A percentile compares a stretch with the other conserved stretches of the same genome.
Conservation (phyloP, 768 basidiomycete genomes). For the Russula compacta region DNA sequence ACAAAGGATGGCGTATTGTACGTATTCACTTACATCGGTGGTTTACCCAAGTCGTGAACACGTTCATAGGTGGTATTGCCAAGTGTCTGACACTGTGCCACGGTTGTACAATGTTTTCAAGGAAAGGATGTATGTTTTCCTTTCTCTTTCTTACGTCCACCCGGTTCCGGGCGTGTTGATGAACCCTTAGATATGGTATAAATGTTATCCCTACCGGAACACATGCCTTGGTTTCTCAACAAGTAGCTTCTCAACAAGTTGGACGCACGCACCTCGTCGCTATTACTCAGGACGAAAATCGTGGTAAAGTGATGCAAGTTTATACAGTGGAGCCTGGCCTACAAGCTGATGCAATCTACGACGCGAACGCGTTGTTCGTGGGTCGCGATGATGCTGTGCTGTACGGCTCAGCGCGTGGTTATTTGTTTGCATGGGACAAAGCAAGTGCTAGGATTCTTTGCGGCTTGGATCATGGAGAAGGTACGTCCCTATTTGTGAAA, state of each 20-base stretch:
- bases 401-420: constrained; percentile 47
- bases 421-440: constrained; percentile 55
- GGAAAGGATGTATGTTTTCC: constrained; percentile 44
- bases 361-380: constrained; percentile 47
- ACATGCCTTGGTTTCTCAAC: constrained; percentile 45
- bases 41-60: background rate
- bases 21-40: constrained; percentile 19
- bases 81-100: constrained; percentile 57
- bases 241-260: constrained; percentile 41
- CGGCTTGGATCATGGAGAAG: constrained; percentile 52
- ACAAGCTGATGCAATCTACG: constrained; percentile 23
- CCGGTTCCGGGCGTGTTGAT: constrained; percentile 9
- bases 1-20: constrained; percentile 64
- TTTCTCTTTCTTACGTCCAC: background rate
- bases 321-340: constrained; percentile 38
- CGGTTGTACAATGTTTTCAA: constrained; percentile 51
- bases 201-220: constrained; percentile 41
- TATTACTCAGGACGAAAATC: constrained; percentile 40
- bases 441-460: constrained; percentile 44
- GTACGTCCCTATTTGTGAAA: constrained; percentile 29
- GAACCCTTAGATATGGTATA: constrained; percentile 38
- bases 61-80: constrained; percentile 51
- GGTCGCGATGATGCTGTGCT: constrained; percentile 44
- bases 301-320: constrained; percentile 44
- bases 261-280: constrained; percentile 44